A percentile compares a stretch with the other conserved stretches of the same genome.
These are phyloP conservation scores for Eucalyptus brandiana DNA, from an alignment of 345 rosid species.

Conservation along the genomic window DNA sequence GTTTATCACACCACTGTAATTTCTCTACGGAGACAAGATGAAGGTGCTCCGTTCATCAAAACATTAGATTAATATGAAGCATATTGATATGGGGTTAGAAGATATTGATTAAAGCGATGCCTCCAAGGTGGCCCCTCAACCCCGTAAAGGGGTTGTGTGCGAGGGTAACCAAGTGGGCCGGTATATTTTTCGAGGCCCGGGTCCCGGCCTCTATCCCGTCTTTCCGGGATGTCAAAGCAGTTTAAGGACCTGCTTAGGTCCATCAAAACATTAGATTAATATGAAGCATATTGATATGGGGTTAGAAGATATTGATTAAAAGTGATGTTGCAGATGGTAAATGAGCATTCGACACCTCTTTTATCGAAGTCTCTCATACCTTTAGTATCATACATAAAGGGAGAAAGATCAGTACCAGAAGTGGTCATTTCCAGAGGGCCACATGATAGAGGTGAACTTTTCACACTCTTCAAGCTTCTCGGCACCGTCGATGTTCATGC, in stretches of 20 bases:
- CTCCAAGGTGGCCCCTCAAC: too few species aligned
- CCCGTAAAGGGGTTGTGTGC: too few species aligned
- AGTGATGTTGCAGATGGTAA: background rate
- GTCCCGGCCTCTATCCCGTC: too few species aligned
- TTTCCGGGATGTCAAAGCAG: too few species aligned
- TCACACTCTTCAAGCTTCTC: constrained; percentile 8
- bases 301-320: background rate
- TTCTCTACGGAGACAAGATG: background rate
- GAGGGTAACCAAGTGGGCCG: too few species aligned
- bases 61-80: background rate
- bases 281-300: background rate
- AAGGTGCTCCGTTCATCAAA: background rate
- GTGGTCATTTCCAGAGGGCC: constrained; percentile 36
- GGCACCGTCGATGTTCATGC: constrained; percentile 23
- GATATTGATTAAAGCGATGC: background rate
- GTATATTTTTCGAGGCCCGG: too few species aligned
- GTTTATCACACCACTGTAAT: background rate
- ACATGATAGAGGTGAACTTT: constrained; percentile 25
- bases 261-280: background rate
- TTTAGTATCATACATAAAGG: background rate
- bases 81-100: background rate
- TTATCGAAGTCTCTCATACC: background rate
- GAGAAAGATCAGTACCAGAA: constrained; percentile 12
- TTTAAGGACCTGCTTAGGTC: too few species aligned
- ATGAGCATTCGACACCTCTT: background rate